Base-by-base conservation (phyloP, 352 stramenopile species). In the Globisporangium alternatum region DNA sequence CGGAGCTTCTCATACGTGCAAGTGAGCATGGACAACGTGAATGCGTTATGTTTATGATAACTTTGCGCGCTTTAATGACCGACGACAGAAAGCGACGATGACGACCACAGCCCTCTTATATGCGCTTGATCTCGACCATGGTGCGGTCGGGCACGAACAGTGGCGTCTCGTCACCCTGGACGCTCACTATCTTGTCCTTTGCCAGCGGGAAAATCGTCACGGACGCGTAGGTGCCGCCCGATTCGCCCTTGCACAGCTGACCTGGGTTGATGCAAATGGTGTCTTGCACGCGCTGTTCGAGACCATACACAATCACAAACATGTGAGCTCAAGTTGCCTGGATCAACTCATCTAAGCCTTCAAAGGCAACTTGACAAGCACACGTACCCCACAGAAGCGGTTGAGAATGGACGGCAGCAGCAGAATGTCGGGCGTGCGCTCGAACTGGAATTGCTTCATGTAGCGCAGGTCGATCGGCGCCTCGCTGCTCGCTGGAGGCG, bases 201-300 rank as follows among this genome's bases (percentile, higher is more conserved):
- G 84, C 62, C 43, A 98, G 80, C 15, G 94, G 93, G 54, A 98
- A 80, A 37, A 99, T 88, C 41, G 91, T 90, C 49, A 99, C 81
- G 17, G 83, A 69, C 12, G 93, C 92, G 76, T 97, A 99, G 1
- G 95, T 98, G 52, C 97, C 97, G 56, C 96, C 97, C 0, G 91
- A 96, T 21, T 89, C 88, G 48, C 91, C 94, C 75, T 98, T 98
- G 57, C 90, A 96, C 25, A 99, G 72, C 65, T 95, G 86, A 1
- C 96, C 96, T 0, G 96, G 96, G 74, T 99, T 99, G 53, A 99
- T 74, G 67, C 96, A 96, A 33, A 99, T 88, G 25, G 89, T 96
- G 57, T 96, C 88, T 66, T 95, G 78, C 30, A 98, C 76, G 22
- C 93, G 77, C 75, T 97, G 88, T 30, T 55, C 56, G 54, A n/a